Evolutionary conservation across 2,329 filamentous ascomycete genomes (phyloP).

Genomic region (Trichoderma oligosporum): DNA sequence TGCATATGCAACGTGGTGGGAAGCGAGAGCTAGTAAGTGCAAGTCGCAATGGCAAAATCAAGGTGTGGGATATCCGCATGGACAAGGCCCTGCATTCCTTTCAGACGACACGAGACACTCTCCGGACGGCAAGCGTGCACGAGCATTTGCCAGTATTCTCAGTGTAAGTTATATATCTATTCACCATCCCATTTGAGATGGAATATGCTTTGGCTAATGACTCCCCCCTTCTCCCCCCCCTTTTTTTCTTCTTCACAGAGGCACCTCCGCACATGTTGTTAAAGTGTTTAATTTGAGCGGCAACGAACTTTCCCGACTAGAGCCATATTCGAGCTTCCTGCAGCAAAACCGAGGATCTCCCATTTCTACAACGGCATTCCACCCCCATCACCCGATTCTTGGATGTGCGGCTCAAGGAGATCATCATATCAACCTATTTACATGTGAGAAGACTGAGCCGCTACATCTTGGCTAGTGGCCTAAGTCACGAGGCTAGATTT

Average conservation of each 20-base stretch:
- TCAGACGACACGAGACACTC: conserved; percentile 68
- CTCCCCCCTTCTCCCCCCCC: no score
- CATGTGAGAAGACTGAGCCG: conserved; percentile 54
- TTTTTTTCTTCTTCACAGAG: conserved; percentile 50
- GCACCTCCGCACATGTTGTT: conserved; percentile 81
- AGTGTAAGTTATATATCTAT: conserved; percentile 58
- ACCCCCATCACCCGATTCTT: conserved; percentile 89
- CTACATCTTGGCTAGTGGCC: conserved; percentile 19
- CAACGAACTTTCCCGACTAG: conserved; percentile 72
- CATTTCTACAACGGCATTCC: conserved; percentile 87
- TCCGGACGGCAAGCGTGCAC: conserved; percentile 85
- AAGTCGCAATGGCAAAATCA: conserved; percentile 88
- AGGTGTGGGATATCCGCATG: conserved; percentile 93
- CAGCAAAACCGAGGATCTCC: conserved; percentile 75
- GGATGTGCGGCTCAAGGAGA: conserved; percentile 84
- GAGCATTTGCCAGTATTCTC: conserved; percentile 96
- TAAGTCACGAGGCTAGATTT: not conserved
- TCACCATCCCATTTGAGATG: conserved; percentile 4
- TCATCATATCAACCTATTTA: conserved; percentile 85
- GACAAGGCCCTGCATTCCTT: conserved; percentile 71
- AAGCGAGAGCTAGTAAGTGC: conserved; percentile 87
- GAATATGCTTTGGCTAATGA: conserved; percentile 2
- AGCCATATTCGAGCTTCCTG: conserved; percentile 87
- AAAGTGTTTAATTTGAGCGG: conserved; percentile 91
- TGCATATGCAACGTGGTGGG: conserved; percentile 94